Base-by-base conservation (phyloP, 805 yeast species). In the Ogataea kodamae region DNA sequence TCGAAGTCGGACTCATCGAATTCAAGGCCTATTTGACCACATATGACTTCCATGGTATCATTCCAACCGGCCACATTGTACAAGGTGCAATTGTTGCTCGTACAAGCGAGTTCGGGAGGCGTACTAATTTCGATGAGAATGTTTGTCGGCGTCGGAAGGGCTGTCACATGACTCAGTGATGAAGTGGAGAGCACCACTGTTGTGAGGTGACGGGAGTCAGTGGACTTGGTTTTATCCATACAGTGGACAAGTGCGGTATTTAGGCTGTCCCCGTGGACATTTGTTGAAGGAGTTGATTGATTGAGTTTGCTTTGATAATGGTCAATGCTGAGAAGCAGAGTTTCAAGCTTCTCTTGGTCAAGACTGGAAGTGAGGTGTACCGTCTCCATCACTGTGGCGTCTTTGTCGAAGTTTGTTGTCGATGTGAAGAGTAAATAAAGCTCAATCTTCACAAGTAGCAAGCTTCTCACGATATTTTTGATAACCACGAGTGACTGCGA, bases 1-100 rank as follows among this genome's bases (percentile, higher is more conserved):
- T 52, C 57, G 31, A 57, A 58, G 39, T 56, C 62, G 27, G 56
- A 49, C 10, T 58, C 60, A 25, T 58, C 64, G 43, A 61, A 61
- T 22, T 59, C 64, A 13, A 61, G 35, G 1, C 58, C 62, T 19
- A 56, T 49, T 9, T 37, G 31, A 5, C 39, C 37, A 33, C 64
- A 61, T 5, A 61, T 49, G 2, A 50, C 52, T 25, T 61, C 65
- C 65, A 61, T 61, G 1, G 51, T 55, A 25, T 59, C 62, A 17
- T 56, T 59, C 65, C 65, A 61, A 9, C 45, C 42, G 3, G 59
- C 47, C 14, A 57, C 42, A 31, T 46, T 48, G 11, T 40, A 36
- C 5, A 58, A 45, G 23, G 46, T 42, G 3, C 25, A 21, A 18
- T 50, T 27, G 15, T 38, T 43, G 9, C 29, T 37, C 5, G 29